Base-by-base conservation (phyloP, 2,329 filamentous ascomycete species). In the Pseudomassariella vexata region DNA sequence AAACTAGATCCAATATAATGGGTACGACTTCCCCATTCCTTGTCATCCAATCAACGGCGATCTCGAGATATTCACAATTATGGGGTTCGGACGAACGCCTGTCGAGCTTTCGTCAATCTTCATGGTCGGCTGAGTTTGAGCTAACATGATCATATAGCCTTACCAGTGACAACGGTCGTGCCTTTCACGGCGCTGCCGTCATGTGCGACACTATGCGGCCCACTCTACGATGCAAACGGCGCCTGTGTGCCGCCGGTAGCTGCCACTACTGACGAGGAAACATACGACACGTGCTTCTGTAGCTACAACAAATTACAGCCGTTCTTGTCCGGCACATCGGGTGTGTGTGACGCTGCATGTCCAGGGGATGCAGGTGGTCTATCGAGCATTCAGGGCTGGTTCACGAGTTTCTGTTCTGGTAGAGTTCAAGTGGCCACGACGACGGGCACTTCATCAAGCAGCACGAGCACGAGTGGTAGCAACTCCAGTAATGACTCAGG, bases 271-370 rank as follows among this genome's bases (percentile, higher is more conserved):
- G 65, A 68, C 28, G 54, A 69, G 24, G 49, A 56, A 14, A 70
- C 66, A 25, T 85, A 82, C 54, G 66, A 76, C 31, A 65, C 68
- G 21, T 94, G 87, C 60, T 88, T 94, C 62, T 94, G 87, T 62
- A 62, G 68, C 46, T 76, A 82, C 30, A 42, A 65, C 9, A 62
- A 69, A 15, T 68, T 92, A 3, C 60, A 67, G 4, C 56, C 67
- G 7, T 77, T 87, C 35, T 70, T 73, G 19, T 60, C 63, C 9
- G 70, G 66, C 20, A 66, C 70, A 4, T 59, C 65, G 5, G 73
- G 73, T 5, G 70, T 85, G 10, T 89, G 85, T 59, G 72, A 77
- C 37, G 48, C 59, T 11, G 65, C 63, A 15, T 87, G 82, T 48
- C 58, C 66, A 9, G 61, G 57, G 6, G 54, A 64, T 3, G 46